Base-by-base conservation (phyloP, 2,329 filamentous ascomycete genomes). In the Colletotrichum abscissum region DNA sequence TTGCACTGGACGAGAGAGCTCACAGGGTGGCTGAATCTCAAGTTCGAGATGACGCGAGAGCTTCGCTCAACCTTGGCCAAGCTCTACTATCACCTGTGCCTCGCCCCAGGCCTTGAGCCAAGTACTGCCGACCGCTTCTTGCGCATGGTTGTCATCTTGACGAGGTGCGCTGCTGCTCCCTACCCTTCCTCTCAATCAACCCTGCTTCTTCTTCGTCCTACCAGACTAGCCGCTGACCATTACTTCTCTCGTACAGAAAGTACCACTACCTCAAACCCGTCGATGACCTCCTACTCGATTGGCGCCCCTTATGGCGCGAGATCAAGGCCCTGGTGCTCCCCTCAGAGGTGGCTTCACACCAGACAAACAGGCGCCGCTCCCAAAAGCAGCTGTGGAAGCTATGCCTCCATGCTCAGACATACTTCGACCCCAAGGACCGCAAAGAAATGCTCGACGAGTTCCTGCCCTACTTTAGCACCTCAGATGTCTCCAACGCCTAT, bases 1-100 rank as follows among this genome's bases (percentile, higher is more conserved):
- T 88, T 98, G 74, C 96, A 99, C 84, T 99, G 97, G 97, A 98
- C 97, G 19, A 92, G 96, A 77, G 97, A 99, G 89, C 92, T 99
- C 60, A 92, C 95, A 80, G 94, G 93, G 83, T 99, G 97, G 97
- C 88, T 99, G 76, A 94, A 93, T 67, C 91, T 99, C 83, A 99
- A 99, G 87, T 99, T 99, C 81, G 96, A 99, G 84, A 95, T 98
- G 81, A 94, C 95, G 60, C 91, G 94, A 78, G 92, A 93, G 80
- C 92, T 95, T 77, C 90, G 97, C 71, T 92, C 95, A 62, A 94
- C 91, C 82, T 90, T 99, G 35, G 94, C 97, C 35, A 94, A 93
- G 84, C 88, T 99, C 49, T 99, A 98, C 85, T 99, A 98, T 84
- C 95, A 98, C 84, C 92, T 99, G 72, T 90, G 95, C 5, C 88